A percentile compares a stretch with the other conserved stretches of the same genome.
Conservation (phyloP, 1,139 yeast species). For the Yamadazyma dushanensis region DNA sequence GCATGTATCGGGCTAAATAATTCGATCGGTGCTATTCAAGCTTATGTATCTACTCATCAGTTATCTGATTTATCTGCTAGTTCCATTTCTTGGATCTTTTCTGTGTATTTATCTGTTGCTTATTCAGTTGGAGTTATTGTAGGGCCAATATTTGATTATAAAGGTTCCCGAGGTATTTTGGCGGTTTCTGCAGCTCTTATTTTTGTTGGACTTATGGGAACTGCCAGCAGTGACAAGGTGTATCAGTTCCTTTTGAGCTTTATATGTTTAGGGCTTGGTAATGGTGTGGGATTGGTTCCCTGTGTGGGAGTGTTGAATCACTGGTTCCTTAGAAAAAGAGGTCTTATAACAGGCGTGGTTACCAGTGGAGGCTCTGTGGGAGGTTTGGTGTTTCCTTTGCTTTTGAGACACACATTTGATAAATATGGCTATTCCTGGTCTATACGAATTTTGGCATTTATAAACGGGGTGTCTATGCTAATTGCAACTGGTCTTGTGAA, state of each 20-base stretch:
- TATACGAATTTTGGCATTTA: slow-evolving; percentile 34
- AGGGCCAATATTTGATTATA: slow-evolving; percentile 39
- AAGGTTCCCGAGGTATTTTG: slow-evolving; percentile 32
- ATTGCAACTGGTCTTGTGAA: slow-evolving; percentile 44
- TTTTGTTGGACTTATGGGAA: slow-evolving; percentile 35
- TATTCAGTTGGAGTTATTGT: slow-evolving; percentile 35
- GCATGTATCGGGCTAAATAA: slow-evolving; percentile 61
- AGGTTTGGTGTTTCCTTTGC: slow-evolving; percentile 36
- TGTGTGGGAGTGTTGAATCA: slow-evolving; percentile 40
- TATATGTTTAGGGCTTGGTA: slow-evolving; percentile 36
- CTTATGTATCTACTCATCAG: slow-evolving; percentile 56
- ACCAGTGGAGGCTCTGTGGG: slow-evolving; percentile 44
- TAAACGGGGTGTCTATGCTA: slow-evolving; percentile 27
- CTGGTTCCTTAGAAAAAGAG: slow-evolving; percentile 38
- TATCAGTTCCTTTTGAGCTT: slow-evolving; percentile 39
- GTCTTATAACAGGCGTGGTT: slow-evolving; percentile 38
- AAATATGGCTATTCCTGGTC: slow-evolving; percentile 39
- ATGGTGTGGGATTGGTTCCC: slow-evolving; percentile 37
- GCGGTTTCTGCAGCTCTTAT: slow-evolving; percentile 26
- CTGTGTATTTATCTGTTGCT: slow-evolving; percentile 33
- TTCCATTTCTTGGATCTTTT: slow-evolving; percentile 45
- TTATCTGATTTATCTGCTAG: slow-evolving; percentile 42
- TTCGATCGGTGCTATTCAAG: slow-evolving; percentile 61
- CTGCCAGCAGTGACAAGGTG: slow-evolving; percentile 29
- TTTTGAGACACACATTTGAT: slow-evolving; percentile 32